phyloP scores from a whole-genome alignment of 495 filamentous ascomycete genomes.

The Podospora conica region DNA sequence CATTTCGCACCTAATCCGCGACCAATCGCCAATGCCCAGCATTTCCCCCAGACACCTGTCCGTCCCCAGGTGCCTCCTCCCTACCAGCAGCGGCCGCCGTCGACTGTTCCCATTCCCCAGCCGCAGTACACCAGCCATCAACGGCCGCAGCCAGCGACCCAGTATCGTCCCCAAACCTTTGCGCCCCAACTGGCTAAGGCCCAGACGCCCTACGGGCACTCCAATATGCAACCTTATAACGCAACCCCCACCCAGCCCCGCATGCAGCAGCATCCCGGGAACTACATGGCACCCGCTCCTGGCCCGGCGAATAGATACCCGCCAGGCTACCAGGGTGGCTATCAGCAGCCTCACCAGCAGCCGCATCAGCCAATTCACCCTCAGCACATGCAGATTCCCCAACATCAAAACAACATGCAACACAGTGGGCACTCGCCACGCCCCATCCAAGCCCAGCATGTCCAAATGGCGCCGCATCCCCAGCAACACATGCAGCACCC shows the following conservation, averaged over 20 bases:
- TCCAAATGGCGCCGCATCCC: conserved; percentile 25
- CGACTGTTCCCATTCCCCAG: conserved; percentile 28
- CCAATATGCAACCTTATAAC: conserved; percentile 33
- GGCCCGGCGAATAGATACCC: conserved; percentile 27
- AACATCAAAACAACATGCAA: conserved; percentile 10
- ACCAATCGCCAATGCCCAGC: conserved; percentile 36
- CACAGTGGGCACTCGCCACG: conserved; percentile 22
- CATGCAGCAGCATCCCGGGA: conserved; percentile 25
- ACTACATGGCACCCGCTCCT: conserved; percentile 25
- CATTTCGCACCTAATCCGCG: conserved; percentile 32
- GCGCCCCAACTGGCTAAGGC: conserved; percentile 33
- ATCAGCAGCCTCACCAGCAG: conserved; percentile 18
- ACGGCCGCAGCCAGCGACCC: conserved; percentile 20
- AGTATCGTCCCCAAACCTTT: conserved; percentile 34
- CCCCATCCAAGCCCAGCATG: conserved; percentile 22
- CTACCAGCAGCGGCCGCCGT: conserved; percentile 28
- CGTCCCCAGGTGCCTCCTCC: conserved; percentile 30
- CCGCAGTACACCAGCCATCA: conserved; percentile 27
- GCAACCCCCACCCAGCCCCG: conserved; percentile 33
- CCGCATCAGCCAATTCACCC: conserved; percentile 28
- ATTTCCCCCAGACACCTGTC: conserved; percentile 39
- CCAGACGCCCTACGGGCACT: conserved; percentile 34
- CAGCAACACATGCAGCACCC: conserved; percentile 29
- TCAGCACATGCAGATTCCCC: conserved; percentile 28
- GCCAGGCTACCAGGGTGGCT: conserved; percentile 25